phyloP scores from a whole-genome alignment of 2,329 filamentous ascomycete species.

The Microascus cirrosus region DNA sequence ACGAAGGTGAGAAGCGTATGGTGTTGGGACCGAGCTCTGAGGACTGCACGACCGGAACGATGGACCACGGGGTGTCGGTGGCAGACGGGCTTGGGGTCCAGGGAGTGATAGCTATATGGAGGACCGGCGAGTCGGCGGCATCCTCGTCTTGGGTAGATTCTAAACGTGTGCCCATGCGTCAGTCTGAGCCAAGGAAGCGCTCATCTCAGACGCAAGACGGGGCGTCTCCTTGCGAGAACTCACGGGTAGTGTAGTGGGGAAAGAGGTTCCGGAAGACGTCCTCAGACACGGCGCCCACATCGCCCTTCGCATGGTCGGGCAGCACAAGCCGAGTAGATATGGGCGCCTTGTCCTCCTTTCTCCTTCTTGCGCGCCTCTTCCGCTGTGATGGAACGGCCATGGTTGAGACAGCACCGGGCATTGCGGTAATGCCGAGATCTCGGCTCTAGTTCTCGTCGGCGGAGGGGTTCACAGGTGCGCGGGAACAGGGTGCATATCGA shows the following conservation, averaged over 20 bases:
- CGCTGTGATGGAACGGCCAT: conserved; percentile 15
- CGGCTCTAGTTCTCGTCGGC: background rate
- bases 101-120: conserved; percentile 62
- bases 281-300: conserved; percentile 76
- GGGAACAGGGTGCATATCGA: background rate
- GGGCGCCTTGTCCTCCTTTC: conserved; percentile 54
- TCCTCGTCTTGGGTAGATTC: conserved; percentile 20
- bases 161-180: background rate
- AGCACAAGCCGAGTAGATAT: conserved; percentile 72
- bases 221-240: conserved; percentile 15
- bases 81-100: conserved; percentile 51
- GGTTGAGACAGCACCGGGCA: background rate
- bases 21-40: conserved; percentile 62
- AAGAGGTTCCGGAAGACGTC: conserved; percentile 79
- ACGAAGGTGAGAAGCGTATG: conserved; percentile 66
- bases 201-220: background rate
- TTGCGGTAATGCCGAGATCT: background rate
- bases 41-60: conserved; percentile 63
- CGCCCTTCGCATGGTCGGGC: conserved; percentile 74
- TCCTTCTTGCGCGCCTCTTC: conserved; percentile 37
- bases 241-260: conserved; percentile 45
- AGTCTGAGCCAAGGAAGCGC: background rate
- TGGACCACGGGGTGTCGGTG: conserved; percentile 66
- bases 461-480: background rate
- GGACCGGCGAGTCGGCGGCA: conserved; percentile 24